Evolutionary conservation across 495 filamentous ascomycete genomes (phyloP).

Genomic region (Lineolata rhizophorae): DNA sequence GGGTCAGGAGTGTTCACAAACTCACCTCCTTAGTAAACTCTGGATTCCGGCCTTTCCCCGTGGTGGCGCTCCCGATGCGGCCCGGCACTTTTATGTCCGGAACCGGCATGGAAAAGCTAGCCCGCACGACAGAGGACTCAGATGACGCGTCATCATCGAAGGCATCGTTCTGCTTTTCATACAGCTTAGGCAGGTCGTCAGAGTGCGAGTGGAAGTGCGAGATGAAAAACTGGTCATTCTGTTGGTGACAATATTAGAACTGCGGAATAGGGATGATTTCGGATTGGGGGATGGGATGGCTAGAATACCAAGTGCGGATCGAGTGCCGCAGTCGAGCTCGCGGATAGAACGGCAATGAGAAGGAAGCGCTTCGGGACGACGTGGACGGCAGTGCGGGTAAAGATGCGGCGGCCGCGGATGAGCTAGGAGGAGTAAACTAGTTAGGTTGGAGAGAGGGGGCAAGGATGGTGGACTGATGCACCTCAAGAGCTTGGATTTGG

Average conservation of each 20-base stretch:
- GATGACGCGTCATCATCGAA: conserved; percentile 12
- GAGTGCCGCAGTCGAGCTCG: conserved; percentile 6
- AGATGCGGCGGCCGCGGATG: conserved; percentile 55
- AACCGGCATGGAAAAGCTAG: too few relatives aligned
- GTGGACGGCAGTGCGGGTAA: conserved; percentile 46
- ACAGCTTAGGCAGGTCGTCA: conserved; percentile 49
- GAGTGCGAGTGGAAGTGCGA: conserved; percentile 63
- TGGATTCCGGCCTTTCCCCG: too few relatives aligned
- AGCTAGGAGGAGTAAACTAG: conserved; percentile 26
- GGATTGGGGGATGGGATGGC: background rate
- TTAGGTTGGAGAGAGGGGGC: background rate
- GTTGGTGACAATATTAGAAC: too few relatives aligned
- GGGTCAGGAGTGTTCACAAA: too few relatives aligned
- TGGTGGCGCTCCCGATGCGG: too few relatives aligned
- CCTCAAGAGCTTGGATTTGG: conserved; percentile 74
- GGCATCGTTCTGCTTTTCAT: conserved; percentile 26
- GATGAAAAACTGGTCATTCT: conserved; percentile 74
- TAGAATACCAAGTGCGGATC: conserved; percentile 12
- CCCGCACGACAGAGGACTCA: too few relatives aligned
- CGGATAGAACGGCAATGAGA: conserved; percentile 46
- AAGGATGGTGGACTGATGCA: conserved; percentile 14
- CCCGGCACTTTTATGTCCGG: too few relatives aligned
- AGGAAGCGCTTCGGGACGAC: conserved; percentile 62
- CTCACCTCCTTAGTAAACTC: too few relatives aligned
- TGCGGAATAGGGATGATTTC: conserved; percentile 1